Base-by-base conservation (phyloP, 768 basidiomycete genomes). In the Leucocoprinus birnbaumii region DNA sequence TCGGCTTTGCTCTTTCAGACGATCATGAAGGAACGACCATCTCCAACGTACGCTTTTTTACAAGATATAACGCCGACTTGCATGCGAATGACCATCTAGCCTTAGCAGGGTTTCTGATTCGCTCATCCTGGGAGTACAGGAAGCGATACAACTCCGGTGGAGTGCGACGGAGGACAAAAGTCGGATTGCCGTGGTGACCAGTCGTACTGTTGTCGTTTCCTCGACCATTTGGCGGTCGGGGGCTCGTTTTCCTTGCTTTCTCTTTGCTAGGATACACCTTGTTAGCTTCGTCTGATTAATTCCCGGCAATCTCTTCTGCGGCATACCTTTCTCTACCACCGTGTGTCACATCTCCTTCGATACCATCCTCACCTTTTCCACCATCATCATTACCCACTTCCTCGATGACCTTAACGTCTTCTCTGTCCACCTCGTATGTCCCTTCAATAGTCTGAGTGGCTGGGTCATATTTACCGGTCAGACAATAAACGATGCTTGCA, bases 21-120 rank as follows among this genome's bases (percentile, higher is more conserved):
- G 43, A 1, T 53, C 51, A 14, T 35, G 43, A n/a, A 53, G 27
- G 31, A 43, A 53, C 22, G 42, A 1, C 51, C 51, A 53, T 16
- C 42, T 24, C 70, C 71, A 73, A 26, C 70, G 46, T 31, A 25
- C 59, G 58, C 46, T 65, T 66, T 26, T 68, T 68, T 2, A 66
- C 69, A 42, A 60, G 59, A 59, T 71, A 67, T 7, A 63, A 62
- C 7, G 64, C 62, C 0, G 71, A 67, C 1, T 60, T 63, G 56
- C 69, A 68, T 4, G 66, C 70, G 53, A 72, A 73, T 3, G 65
- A 51, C 72, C 72, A 72, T 19, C 71, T 61, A 3, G 71, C 65
- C n/a, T 68, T 60, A 1, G 62, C 63, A 0, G 68, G 63, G 48
- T 69, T 67, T 57, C 70, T 65, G 5, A 48, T 34, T 46, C 68